Evolutionary conservation across 179 eudicot species (phyloP), one percentile per base, ranked within the genome.

Genomic region (Silene vulgaris): DNA sequence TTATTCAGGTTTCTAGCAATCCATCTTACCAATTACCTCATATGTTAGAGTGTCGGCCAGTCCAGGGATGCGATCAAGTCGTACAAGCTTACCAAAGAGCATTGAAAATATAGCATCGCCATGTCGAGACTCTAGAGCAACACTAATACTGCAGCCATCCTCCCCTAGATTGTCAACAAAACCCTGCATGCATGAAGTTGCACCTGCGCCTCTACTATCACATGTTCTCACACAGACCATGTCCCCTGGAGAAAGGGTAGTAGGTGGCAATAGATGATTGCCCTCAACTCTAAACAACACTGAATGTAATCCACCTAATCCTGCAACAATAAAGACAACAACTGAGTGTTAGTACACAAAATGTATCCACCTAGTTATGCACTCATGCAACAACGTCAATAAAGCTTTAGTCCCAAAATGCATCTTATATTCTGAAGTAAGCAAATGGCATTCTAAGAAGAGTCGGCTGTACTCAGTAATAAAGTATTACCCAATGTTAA

Each of bases 221-320:
- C 93, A 91, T 78, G 79, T 86, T 81, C 97, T 90, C 77, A 90
- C 97, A 23, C 97, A 91, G 71, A 90, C 97, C 97, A 91, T 89
- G 83, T 91, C 97, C 52, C 97, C 96, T 17, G 96, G 96, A 72
- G 97, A 90, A 54, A 91, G 93, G 64, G 83, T 88, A 73, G 91
- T 89, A 17, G 97, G 97, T 16, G 97, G 97, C 77, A 91, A 75
- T 79, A 84, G 85, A 79, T 90, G 91, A 82, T 89, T 88, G 35
- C 90, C 89, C 78, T 90, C 97, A 43, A 83, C 89, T 85, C 81
- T 88, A 80, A 91, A 90, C 82, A 87, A 66, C 40, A 91, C 97
- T 82, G 88, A 78, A 81, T 91, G 96, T 93, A 91, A 86, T 65
- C 97, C 97, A 35, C 97, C 97, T 77, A 91, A 76, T 67, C 97